These are phyloP conservation scores for Cardiosporidium cionae DNA, from an alignment of 169 alveolate species.

Conservation along the genomic window DNA sequence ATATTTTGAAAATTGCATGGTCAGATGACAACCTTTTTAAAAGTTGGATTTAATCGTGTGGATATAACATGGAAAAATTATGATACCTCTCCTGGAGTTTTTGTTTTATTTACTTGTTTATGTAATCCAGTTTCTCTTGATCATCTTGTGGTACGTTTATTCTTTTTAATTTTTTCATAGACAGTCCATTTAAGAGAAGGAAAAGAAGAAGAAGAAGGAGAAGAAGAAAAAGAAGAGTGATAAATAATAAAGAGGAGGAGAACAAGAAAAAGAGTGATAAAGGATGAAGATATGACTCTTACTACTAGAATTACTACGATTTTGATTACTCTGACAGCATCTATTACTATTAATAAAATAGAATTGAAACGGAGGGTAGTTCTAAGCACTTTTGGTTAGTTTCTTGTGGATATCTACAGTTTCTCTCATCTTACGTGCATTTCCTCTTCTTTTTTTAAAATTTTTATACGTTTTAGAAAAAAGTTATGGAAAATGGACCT, in stretches of 20 bases:
- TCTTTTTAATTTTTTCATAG: slow-evolving; percentile 35
- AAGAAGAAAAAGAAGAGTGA: too few species aligned
- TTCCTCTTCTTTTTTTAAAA: background rate
- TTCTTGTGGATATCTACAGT: too few species aligned
- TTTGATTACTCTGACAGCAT: background rate
- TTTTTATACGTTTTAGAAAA: background rate
- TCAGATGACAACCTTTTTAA: slow-evolving; percentile 51
- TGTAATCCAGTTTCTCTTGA: slow-evolving; percentile 57
- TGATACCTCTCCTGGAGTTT: slow-evolving; percentile 42
- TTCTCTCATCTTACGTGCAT: background rate
- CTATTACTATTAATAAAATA: background rate
- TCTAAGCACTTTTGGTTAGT: background rate
- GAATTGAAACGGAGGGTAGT: background rate
- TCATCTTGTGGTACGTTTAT: slow-evolving; percentile 22
- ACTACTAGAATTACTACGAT: background rate
- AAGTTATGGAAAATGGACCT: background rate
- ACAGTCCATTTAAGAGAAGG: too few species aligned
- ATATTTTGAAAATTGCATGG: background rate
- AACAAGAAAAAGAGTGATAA: background rate
- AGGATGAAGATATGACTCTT: background rate
- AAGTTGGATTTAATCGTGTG: slow-evolving; percentile 50
- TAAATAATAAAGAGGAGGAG: background rate
- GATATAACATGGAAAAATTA: slow-evolving; percentile 54
- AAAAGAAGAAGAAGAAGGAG: too few species aligned
- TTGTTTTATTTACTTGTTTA: slow-evolving; percentile 49